Base-by-base conservation (phyloP, 306 rosid species). In the Prunus campanulata region DNA sequence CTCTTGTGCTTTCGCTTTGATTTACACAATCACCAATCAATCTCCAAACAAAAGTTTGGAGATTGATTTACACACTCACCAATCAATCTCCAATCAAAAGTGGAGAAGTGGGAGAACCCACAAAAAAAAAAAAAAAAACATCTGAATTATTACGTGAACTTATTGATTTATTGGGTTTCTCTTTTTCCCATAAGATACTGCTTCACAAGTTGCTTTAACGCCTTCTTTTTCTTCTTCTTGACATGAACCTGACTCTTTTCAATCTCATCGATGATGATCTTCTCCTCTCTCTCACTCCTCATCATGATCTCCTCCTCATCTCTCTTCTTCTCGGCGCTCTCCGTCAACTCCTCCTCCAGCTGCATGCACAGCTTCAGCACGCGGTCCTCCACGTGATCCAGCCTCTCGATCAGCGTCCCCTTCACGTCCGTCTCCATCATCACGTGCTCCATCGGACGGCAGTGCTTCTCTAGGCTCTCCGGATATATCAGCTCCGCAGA, bases 391-490 rank as follows among this genome's bases (percentile, higher is more conserved):
- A 89, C 78, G 1, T 66, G 89, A 7, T 82, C 84, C 29, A 95
- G 90, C 80, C 98, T 85, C 72, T 92, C 91, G 0, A 95, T 80
- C 19, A 95, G 74, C 0, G 90, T 86, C 60, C 98, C 98, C 83
- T 92, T 92, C 44, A 77, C 81, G 72, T 87, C 88, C 0, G 87
- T 82, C 82, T 89, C 92, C 85, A 82, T 78, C 54, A 90, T 77
- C 46, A 89, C 97, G 25, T 67, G 78, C 73, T 82, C 72, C 1
- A 95, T 88, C 73, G 97, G 97, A 86, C 96, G 96, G 89, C 97
- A 86, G 71, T 85, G 93, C 91, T 87, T 95, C 92, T 89, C 92
- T 32, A 95, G 72, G 82, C 96, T 88, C 81, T 61, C 85, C 0
- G 97, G 96, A 5, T 92, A 92, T 50, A 30, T 67, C 77, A 14